A percentile compares a stretch with the other conserved stretches of the same genome.
Conservation (phyloP, 768 basidiomycete species). For the Macrolepiota dolichaula region DNA sequence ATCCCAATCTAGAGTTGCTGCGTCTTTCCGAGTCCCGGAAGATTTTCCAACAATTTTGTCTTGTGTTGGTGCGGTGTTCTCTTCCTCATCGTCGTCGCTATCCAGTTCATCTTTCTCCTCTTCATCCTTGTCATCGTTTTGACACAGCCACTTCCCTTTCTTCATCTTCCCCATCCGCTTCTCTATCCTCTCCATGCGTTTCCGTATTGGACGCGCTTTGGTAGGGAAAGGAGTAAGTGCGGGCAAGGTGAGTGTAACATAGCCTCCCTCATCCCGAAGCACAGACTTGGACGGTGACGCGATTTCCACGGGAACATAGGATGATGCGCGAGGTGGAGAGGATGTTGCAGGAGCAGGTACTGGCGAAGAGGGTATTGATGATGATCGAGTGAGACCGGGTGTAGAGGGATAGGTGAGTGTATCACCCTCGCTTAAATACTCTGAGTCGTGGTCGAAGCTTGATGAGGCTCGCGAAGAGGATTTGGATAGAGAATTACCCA, state of each 20-base stretch:
- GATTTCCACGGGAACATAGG: constrained; percentile 2
- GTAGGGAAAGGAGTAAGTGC: constrained; percentile 39
- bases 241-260: constrained; percentile 14
- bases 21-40: neutral
- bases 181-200: constrained; percentile 29
- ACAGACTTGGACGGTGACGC: constrained; percentile 6
- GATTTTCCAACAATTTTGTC: neutral
- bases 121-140: constrained; percentile 26
- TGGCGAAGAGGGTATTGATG: constrained; percentile 13
- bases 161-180: constrained; percentile 27
- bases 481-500: constrained; percentile 16
- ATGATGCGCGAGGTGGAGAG: constrained; percentile 7
- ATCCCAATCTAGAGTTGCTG: constrained; percentile 23
- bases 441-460: constrained; percentile 19
- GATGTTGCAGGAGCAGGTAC: constrained; percentile 2
- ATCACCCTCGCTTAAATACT: constrained; percentile 15
- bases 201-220: constrained; percentile 30
- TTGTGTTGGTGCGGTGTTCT: neutral
- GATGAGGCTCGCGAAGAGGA: neutral
- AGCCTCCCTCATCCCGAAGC: constrained; percentile 12
- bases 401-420: constrained; percentile 14
- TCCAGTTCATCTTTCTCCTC: constrained; percentile 18
- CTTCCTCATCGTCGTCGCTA: constrained; percentile 11
- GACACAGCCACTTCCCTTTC: constrained; percentile 28
- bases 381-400: constrained; percentile 17